phyloP scores from a whole-genome alignment of 352 stramenopile genomes.

The Phytophthora aleatoria region DNA sequence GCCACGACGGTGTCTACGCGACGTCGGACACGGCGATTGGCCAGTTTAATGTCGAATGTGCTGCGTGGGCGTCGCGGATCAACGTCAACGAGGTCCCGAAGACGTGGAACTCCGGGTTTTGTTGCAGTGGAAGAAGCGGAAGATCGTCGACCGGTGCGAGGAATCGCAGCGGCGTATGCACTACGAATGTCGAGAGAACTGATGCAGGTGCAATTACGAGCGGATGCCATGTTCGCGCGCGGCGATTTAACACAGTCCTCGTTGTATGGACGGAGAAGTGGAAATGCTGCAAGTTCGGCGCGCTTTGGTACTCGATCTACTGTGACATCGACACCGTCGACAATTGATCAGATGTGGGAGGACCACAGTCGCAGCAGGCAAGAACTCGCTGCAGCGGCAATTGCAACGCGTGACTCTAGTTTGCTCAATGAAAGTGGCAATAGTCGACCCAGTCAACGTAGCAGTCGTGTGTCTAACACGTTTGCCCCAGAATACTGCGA shows the following conservation, averaged over 20 bases:
- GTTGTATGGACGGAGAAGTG: constrained; percentile 39
- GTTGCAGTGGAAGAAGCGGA: constrained; percentile 32
- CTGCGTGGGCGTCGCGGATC: constrained; percentile 35
- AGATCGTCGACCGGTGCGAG: constrained; percentile 53
- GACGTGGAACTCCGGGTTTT: constrained; percentile 30
- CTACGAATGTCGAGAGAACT: constrained; percentile 82
- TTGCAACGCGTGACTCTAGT: constrained; percentile 20
- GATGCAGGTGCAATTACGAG: constrained; percentile 67
- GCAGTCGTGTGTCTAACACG: constrained; percentile 37
- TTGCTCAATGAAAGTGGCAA: constrained; percentile 11
- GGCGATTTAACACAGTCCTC: constrained; percentile 55
- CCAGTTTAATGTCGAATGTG: constrained; percentile 78
- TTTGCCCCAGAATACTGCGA: constrained; percentile 65
- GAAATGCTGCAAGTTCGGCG: neutral
- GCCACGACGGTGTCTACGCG: constrained; percentile 69
- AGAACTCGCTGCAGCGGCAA: constrained; percentile 38
- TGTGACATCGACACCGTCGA: constrained; percentile 10
- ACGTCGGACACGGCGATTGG: constrained; percentile 62
- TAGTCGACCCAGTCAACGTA: constrained; percentile 18
- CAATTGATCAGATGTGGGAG: constrained; percentile 64
- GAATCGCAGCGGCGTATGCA: constrained; percentile 68
- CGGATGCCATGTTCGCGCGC: constrained; percentile 76
- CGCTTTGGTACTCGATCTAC: constrained; percentile 37
- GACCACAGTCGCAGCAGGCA: constrained; percentile 60
- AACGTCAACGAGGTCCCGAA: constrained; percentile 13